These are phyloP conservation scores for Alternaria gaisen DNA, from an alignment of 2,329 filamentous ascomycete species.

Conservation along the genomic window DNA sequence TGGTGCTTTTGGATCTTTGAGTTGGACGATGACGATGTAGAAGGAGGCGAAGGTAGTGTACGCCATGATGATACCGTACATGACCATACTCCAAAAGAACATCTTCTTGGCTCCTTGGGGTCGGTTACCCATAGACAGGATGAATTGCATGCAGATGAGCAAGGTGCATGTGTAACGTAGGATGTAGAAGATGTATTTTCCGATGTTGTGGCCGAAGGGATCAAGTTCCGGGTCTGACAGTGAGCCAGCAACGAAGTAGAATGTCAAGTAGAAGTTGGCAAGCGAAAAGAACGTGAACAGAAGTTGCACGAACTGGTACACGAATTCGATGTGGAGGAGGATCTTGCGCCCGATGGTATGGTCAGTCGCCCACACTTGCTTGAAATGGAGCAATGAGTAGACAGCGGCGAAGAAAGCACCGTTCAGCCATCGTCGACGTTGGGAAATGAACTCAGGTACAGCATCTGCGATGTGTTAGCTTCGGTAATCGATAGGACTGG, in stretches of 20 bases:
- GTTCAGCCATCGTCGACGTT: slow-evolving; percentile 95
- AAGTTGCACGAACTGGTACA: slow-evolving; percentile 93
- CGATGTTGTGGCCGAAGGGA: slow-evolving; percentile 89
- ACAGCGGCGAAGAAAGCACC: slow-evolving; percentile 98
- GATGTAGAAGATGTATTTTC: slow-evolving; percentile 83
- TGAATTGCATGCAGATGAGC: slow-evolving; percentile 93
- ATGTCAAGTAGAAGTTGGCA: slow-evolving; percentile 98
- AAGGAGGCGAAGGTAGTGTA: slow-evolving; percentile 92
- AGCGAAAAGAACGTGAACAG: slow-evolving; percentile 98
- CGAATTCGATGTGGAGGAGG: slow-evolving; percentile 90
- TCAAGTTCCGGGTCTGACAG: slow-evolving; percentile 81
- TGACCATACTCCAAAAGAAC: slow-evolving; percentile 85
- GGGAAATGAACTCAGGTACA: slow-evolving; percentile 96
- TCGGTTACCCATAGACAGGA: slow-evolving; percentile 93
- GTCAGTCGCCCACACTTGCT: slow-evolving; percentile 91
- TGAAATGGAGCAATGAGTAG: slow-evolving; percentile 94
- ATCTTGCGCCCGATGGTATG: slow-evolving; percentile 90
- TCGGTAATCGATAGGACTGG: background rate
- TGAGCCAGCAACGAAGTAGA: slow-evolving; percentile 96
- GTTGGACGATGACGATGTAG: slow-evolving; percentile 87
- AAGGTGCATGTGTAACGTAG: slow-evolving; percentile 86
- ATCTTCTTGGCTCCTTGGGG: slow-evolving; percentile 93
- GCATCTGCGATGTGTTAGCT: slow-evolving; percentile 65
- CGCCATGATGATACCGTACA: slow-evolving; percentile 93
- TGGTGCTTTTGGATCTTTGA: slow-evolving; percentile 62